phyloP scores from a whole-genome alignment of 176 grass and related monocot species.

The Phoenix dactylifera region DNA sequence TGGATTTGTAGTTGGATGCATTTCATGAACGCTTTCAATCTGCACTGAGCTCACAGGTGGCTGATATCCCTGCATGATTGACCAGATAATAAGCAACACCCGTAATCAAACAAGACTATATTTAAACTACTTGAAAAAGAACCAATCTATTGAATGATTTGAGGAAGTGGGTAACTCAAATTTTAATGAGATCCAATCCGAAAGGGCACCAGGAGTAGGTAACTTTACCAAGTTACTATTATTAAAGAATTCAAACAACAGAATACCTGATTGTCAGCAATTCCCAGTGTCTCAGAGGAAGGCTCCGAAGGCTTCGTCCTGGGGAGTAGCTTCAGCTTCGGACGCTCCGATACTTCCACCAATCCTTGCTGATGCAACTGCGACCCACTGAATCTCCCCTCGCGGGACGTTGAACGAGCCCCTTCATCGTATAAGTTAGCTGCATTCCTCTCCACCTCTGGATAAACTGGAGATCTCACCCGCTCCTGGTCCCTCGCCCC shows the following conservation, averaged over 20 bases:
- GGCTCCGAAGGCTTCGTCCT: slow-evolving; percentile 55
- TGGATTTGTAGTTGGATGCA: slow-evolving; percentile 22
- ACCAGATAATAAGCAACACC: slow-evolving; percentile 12
- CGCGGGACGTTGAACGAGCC: slow-evolving; percentile 42
- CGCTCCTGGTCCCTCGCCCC: background rate
- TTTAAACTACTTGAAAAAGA: slow-evolving; percentile 6
- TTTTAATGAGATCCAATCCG: no score
- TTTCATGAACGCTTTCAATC: slow-evolving; percentile 37
- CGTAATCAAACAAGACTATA: background rate
- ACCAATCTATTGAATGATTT: background rate
- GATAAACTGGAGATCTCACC: slow-evolving; percentile 5
- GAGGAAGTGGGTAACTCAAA: no score
- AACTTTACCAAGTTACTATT: background rate
- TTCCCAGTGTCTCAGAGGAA: slow-evolving; percentile 22
- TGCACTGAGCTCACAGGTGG: slow-evolving; percentile 19
- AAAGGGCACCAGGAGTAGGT: background rate
- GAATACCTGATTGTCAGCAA: slow-evolving; percentile 62
- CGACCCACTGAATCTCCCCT: slow-evolving; percentile 42
- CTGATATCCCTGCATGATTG: slow-evolving; percentile 30
- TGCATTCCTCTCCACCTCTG: slow-evolving; percentile 8
- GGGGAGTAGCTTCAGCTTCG: slow-evolving; percentile 75
- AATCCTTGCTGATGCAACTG: slow-evolving; percentile 1
- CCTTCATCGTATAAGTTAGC: slow-evolving; percentile 3
- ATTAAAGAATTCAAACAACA: background rate
- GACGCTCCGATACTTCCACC: slow-evolving; percentile 42